A percentile compares a stretch with the other conserved stretches of the same genome.
phyloP scores from a whole-genome alignment of 257 asterid species.

The Knoxia roxburghii region DNA sequence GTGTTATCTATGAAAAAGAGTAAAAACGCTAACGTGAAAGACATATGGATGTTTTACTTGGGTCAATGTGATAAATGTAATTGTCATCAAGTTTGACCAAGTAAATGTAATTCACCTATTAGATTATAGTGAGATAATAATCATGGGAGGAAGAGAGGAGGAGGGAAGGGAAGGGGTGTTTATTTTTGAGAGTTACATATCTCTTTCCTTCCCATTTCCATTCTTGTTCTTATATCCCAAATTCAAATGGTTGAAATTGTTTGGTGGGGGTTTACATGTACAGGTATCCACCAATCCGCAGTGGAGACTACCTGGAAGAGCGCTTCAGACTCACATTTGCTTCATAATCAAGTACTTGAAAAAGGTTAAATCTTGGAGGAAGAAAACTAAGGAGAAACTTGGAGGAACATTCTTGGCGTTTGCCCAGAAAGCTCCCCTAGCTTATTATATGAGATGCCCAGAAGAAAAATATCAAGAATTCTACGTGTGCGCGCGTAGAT shows the following conservation, averaged over 20 bases:
- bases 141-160: no score
- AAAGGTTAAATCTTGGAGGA: neutral
- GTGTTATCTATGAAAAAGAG: no score
- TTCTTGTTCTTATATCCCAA: neutral
- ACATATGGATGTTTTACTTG: no score
- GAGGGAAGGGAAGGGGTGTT: no score
- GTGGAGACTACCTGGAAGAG: slow-evolving; percentile 46
- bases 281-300: slow-evolving; percentile 54
- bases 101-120: no score
- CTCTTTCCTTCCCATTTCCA: neutral
- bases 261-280: neutral
- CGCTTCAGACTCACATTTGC: slow-evolving; percentile 36
- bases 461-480: no score
- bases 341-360: neutral
- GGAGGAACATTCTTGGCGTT: neutral
- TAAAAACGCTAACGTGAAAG: no score
- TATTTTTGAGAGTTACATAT: neutral
- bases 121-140: no score
- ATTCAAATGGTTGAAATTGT: slow-evolving; percentile 6
- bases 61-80: no score
- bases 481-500: no score
- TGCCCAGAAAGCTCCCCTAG: neutral
- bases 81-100: no score
- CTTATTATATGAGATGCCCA: no score
- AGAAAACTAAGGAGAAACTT: neutral